Percentiles rank a stretch among this genome's conserved stretches.
phyloP scores from a whole-genome alignment of 2,329 filamentous ascomycete genomes.

The Amauroascus verrucosus region DNA sequence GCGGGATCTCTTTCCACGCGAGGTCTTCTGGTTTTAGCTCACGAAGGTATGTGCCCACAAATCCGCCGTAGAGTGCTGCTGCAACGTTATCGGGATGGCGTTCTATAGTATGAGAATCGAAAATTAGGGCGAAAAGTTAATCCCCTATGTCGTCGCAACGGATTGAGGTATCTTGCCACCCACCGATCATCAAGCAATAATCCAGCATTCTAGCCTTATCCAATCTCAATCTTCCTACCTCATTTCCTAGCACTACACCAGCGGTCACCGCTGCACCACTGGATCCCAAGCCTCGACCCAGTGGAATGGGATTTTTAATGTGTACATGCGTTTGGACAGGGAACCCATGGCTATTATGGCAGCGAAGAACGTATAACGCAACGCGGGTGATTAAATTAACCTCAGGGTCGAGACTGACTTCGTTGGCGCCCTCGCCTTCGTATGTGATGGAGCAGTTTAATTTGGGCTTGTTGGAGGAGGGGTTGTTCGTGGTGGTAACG shows the following conservation, averaged over 20 bases:
- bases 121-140: not conserved
- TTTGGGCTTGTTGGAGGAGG: constrained; percentile 45
- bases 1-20: constrained; percentile 81
- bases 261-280: constrained; percentile 92
- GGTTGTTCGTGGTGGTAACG: constrained; percentile 55
- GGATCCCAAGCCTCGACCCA: constrained; percentile 86
- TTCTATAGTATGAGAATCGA: constrained; percentile 35
- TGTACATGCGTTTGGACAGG: constrained; percentile 81
- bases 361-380: constrained; percentile 86
- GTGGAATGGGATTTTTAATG: constrained; percentile 88
- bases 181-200: constrained; percentile 93
- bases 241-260: constrained; percentile 84
- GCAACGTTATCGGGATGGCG: constrained; percentile 91
- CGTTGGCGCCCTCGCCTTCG: constrained; percentile 61
- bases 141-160: too few species aligned
- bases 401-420: constrained; percentile 74
- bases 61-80: constrained; percentile 88
- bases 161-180: not conserved
- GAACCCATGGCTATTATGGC: constrained; percentile 77
- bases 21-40: constrained; percentile 82
- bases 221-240: constrained; percentile 70
- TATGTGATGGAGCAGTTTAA: constrained; percentile 87
- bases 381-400: constrained; percentile 89
- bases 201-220: constrained; percentile 77
- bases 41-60: constrained; percentile 93